These are phyloP conservation scores for Pezicula radicicola DNA, from an alignment of 2,329 filamentous ascomycete species.

Conservation along the genomic window DNA sequence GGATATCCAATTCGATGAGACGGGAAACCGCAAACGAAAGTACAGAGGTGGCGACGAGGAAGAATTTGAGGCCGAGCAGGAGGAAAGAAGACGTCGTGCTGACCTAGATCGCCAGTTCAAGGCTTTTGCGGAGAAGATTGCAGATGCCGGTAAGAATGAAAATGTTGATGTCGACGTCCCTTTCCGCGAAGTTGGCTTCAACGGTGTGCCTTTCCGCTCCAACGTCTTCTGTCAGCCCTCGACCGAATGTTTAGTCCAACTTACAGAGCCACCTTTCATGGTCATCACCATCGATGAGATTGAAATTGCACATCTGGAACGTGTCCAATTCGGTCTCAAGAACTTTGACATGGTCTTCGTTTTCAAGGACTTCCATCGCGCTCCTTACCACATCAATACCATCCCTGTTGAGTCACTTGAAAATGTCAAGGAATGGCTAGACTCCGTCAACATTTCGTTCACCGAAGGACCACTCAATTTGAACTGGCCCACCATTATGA, in stretches of 20 bases:
- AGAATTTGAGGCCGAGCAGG: slow-evolving; percentile 97
- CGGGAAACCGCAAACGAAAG: slow-evolving; percentile 95
- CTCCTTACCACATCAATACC: slow-evolving; percentile 93
- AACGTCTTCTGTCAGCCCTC: slow-evolving; percentile 95
- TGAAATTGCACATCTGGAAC: slow-evolving; percentile 92
- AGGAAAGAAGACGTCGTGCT: slow-evolving; percentile 87
- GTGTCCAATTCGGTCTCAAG: slow-evolving; percentile 94
- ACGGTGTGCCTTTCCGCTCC: slow-evolving; percentile 91
- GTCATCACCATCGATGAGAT: slow-evolving; percentile 95
- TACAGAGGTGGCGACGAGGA: slow-evolving; percentile 98
- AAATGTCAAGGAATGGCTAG: slow-evolving; percentile 95
- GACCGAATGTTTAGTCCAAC: slow-evolving; percentile 93
- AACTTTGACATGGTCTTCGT: slow-evolving; percentile 99
- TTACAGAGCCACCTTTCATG: slow-evolving; percentile 95
- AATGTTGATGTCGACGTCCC: slow-evolving; percentile 93
- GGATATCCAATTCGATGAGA: slow-evolving; percentile 98
- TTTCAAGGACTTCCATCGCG: slow-evolving; percentile 93
- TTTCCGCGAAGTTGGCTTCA: slow-evolving; percentile 93
- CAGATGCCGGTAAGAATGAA: slow-evolving; percentile 89
- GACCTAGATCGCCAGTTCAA: slow-evolving; percentile 96
- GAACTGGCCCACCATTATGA: slow-evolving; percentile 99
- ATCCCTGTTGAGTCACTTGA: slow-evolving; percentile 95
- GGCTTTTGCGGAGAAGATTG: slow-evolving; percentile 94
- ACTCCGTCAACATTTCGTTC: slow-evolving; percentile 92
- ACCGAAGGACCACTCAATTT: slow-evolving; percentile 94